phyloP scores from a whole-genome alignment of 2,329 filamentous ascomycete species.

The Magnaporthiopsis rhizophila region DNA sequence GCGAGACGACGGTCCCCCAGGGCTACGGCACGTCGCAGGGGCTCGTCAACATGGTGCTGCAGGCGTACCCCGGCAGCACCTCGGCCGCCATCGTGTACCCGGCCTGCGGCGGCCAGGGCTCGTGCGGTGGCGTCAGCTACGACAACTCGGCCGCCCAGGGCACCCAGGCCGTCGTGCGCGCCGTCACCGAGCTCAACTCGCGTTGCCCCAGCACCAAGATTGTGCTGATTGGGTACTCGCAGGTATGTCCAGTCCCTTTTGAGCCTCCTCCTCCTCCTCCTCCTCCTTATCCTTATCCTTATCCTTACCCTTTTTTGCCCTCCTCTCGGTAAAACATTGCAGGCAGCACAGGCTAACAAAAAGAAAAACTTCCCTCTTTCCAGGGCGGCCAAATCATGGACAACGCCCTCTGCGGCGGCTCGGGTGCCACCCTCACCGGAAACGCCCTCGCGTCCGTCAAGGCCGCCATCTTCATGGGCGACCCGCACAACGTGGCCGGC shows the following conservation, averaged over 20 bases:
- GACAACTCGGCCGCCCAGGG: constrained; percentile 50
- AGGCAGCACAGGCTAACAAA: neutral
- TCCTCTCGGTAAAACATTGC: too few species aligned
- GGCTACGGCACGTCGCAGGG: constrained; percentile 44
- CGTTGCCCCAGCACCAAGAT: constrained; percentile 49
- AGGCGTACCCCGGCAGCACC: constrained; percentile 40
- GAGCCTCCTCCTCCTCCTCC: too few species aligned
- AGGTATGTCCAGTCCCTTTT: constrained; percentile 30
- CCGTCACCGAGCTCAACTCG: constrained; percentile 49
- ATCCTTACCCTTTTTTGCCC: too few species aligned
- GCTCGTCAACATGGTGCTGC: constrained; percentile 41
- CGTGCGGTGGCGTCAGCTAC: constrained; percentile 52
- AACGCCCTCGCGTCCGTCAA: constrained; percentile 48
- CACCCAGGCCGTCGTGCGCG: constrained; percentile 48
- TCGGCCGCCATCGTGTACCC: constrained; percentile 50
- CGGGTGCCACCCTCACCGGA: constrained; percentile 36
- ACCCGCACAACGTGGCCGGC: constrained; percentile 48
- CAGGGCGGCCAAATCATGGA: constrained; percentile 57
- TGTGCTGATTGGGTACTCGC: constrained; percentile 55
- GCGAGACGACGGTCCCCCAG: constrained; percentile 39
- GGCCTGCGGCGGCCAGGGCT: constrained; percentile 52
- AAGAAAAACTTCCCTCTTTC: constrained; percentile 2
- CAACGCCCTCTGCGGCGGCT: constrained; percentile 55
- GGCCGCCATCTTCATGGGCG: constrained; percentile 57
- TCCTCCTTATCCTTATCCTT: too few species aligned